Base-by-base conservation (phyloP, 2,329 filamentous ascomycete species). In the Colletotrichum liaoningense region DNA sequence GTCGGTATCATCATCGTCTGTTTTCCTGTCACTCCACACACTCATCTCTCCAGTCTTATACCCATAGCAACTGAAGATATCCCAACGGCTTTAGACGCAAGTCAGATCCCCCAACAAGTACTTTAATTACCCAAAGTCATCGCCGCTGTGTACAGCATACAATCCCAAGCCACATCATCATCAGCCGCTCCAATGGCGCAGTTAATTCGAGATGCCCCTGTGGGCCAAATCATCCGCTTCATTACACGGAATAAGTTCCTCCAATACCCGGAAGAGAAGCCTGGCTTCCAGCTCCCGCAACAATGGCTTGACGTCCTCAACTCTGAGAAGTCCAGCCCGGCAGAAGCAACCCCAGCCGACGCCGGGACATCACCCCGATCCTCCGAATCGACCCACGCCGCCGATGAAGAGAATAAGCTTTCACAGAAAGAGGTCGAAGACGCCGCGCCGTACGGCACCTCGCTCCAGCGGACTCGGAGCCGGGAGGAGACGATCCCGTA, bases 191-290 rank as follows among this genome's bases (percentile, higher is more conserved):
- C 60, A 26, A 73, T 70, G 70, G 70, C 70, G 42, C 67, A 70
- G 14, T n/a, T 70, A 65, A 82, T 92, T 69, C 83, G 89, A 78
- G 90, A 92, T 69, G 86, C 90, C 72, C 86, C 90, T 33, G 76
- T 91, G 74, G 90, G 90, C 76, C 89, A 92, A 76, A 76, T 91
- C 62, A 84, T 92, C 75, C 86, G 90, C 76, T 88, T 84, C 76
- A 63, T 87, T 67, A 89, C 89, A 3, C 80, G 81, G 38, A 90
- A 90, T 77, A 84, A 81, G 55, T 78, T 88, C 56, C 82, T 92
- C 14, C 84, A 86, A 71, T 92, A 92, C 73, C 89, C 90, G 19
- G 90, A 92, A 81, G 91, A 93, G 75, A 83, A 82, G 72, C 76
- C 86, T 26, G 88, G 83, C 76, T 93, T 91, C 76, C 77, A 86